Percentiles rank a stretch among this genome's conserved stretches.
phyloP scores from a whole-genome alignment of 768 basidiomycete genomes.

The Russula griseocarnosa region DNA sequence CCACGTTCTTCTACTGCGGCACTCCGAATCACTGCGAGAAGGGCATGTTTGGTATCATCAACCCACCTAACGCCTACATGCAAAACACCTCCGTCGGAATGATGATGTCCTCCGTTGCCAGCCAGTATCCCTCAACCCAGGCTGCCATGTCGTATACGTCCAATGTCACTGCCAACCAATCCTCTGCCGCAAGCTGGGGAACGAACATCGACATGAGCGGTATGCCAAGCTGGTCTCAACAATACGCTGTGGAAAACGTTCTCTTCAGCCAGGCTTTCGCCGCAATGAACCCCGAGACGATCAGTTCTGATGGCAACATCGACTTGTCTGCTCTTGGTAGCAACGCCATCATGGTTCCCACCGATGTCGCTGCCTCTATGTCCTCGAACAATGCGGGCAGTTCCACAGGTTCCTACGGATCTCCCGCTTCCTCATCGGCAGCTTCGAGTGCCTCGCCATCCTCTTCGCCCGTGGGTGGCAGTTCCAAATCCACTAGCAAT shows the following conservation, averaged over 20 bases:
- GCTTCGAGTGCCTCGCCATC: slow-evolving; percentile 29
- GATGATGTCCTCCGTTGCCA: slow-evolving; percentile 47
- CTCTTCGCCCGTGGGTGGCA: slow-evolving; percentile 28
- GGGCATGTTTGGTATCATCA: slow-evolving; percentile 84
- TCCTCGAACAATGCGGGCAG: slow-evolving; percentile 33
- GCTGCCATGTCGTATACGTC: slow-evolving; percentile 53
- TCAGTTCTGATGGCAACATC: slow-evolving; percentile 49
- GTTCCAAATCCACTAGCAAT: slow-evolving; percentile 32
- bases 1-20: slow-evolving; percentile 73
- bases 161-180: slow-evolving; percentile 47
- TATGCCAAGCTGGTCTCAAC: slow-evolving; percentile 54
- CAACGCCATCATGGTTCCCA: slow-evolving; percentile 56
- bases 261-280: slow-evolving; percentile 44
- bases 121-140: slow-evolving; percentile 47
- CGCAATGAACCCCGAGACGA: slow-evolving; percentile 49
- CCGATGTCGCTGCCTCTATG: slow-evolving; percentile 49
- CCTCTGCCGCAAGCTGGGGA: slow-evolving; percentile 55
- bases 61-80: slow-evolving; percentile 51
- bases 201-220: slow-evolving; percentile 52
- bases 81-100: slow-evolving; percentile 46
- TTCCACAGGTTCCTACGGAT: slow-evolving; percentile 30
- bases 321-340: slow-evolving; percentile 43
- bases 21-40: slow-evolving; percentile 68
- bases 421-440: slow-evolving; percentile 24
- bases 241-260: slow-evolving; percentile 53